phyloP scores from a whole-genome alignment of 495 filamentous ascomycete genomes.

The Xylaria longipes region DNA sequence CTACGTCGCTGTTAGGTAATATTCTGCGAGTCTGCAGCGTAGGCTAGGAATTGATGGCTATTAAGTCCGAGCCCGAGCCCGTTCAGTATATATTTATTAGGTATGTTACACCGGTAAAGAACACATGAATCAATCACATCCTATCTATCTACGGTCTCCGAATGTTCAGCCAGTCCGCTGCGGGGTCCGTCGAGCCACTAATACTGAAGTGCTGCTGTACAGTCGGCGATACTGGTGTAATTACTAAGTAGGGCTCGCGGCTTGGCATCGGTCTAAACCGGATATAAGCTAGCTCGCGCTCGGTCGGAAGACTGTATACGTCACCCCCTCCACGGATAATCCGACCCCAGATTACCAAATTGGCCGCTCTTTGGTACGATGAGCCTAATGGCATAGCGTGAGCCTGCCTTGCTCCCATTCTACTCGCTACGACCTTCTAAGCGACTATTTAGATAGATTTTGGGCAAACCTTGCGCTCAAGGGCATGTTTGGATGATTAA shows the following conservation, averaged over 20 bases:
- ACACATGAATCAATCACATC: not conserved
- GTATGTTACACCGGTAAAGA: not conserved
- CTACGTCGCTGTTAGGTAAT: conserved; percentile 1
- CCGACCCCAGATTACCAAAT: not conserved
- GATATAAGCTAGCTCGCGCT: not conserved
- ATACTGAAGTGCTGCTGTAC: not conserved
- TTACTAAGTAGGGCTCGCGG: not conserved
- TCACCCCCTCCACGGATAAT: not conserved
- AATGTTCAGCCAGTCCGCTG: not conserved
- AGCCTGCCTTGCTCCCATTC: not conserved
- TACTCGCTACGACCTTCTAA: not conserved
- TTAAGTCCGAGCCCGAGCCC: conserved; percentile 18
- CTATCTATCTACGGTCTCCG: not conserved
- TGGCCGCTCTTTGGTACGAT: not conserved
- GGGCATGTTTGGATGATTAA: not conserved
- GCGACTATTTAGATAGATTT: not conserved
- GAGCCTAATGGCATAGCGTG: not conserved
- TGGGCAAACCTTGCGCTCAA: not conserved
- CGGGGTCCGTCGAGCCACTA: not conserved
- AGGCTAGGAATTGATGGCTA: not conserved
- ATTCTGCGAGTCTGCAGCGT: not conserved
- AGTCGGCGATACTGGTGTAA: too few species aligned
- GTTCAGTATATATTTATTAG: not conserved
- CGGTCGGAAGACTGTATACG: not conserved
- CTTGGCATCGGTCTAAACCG: not conserved